Evolutionary conservation across 495 filamentous ascomycete species (phyloP).

Genomic region (Hamigera avellanea): DNA sequence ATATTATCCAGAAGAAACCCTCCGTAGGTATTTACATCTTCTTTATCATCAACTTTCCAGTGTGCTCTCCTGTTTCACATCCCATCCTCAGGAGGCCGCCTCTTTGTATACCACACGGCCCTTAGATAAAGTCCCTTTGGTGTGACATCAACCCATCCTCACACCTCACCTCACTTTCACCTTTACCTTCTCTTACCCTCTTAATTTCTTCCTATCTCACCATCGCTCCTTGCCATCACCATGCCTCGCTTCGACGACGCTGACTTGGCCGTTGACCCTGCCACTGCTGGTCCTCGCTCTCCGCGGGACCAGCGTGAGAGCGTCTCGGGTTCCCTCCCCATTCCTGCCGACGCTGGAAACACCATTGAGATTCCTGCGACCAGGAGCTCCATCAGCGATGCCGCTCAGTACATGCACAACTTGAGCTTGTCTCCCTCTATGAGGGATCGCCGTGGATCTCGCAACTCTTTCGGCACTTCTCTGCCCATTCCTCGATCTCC

Average conservation of each 20-base stretch:
- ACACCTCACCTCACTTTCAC: slow-evolving; percentile 4
- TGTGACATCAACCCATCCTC: slow-evolving; percentile 2
- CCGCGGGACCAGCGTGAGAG: slow-evolving; percentile 17
- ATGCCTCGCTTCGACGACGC: slow-evolving; percentile 55
- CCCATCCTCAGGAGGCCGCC: too few relatives aligned
- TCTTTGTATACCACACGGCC: too few relatives aligned
- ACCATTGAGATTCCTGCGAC: slow-evolving; percentile 63
- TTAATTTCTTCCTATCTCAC: not conserved
- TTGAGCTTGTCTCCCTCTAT: slow-evolving; percentile 56
- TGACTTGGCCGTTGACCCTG: slow-evolving; percentile 35
- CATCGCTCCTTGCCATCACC: slow-evolving; percentile 27
- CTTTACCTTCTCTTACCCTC: slow-evolving; percentile 1
- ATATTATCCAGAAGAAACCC: too few relatives aligned
- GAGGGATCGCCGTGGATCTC: slow-evolving; percentile 54
- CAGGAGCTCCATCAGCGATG: slow-evolving; percentile 57
- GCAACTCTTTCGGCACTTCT: slow-evolving; percentile 70
- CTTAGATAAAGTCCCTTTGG: too few relatives aligned
- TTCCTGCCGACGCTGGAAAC: slow-evolving; percentile 37
- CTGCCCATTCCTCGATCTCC: slow-evolving; percentile 68
- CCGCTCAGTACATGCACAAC: slow-evolving; percentile 60
- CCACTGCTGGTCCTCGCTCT: slow-evolving; percentile 23
- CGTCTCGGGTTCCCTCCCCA: slow-evolving; percentile 24
- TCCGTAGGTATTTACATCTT: too few relatives aligned
- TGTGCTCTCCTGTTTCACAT: not conserved
- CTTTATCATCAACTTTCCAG: too few relatives aligned